phyloP scores from a whole-genome alignment of 257 asterid genomes.

The Vinca minor region DNA sequence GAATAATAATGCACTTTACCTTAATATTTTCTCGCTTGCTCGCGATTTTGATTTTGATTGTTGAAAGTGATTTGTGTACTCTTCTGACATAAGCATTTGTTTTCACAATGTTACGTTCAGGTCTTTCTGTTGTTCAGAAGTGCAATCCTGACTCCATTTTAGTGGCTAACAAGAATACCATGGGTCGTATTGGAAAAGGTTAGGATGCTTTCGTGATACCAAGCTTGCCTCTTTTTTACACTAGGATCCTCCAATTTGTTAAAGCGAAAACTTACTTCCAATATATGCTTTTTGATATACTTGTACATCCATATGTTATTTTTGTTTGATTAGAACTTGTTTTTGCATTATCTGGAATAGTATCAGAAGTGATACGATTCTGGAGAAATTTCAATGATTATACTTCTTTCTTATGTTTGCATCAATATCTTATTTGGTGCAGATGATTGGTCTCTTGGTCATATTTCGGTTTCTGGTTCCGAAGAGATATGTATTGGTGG shows the following conservation, averaged over 20 bases:
- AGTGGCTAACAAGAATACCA: slow-evolving; percentile 73
- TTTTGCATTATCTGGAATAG: not conserved
- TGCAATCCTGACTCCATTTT: slow-evolving; percentile 70
- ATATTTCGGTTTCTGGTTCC: slow-evolving; percentile 55
- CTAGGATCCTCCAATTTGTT: not conserved
- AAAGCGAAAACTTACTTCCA: not conserved
- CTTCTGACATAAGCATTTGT: not conserved
- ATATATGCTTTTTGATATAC: not conserved
- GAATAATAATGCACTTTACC: too few species aligned
- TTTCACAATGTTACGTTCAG: slow-evolving; percentile 28
- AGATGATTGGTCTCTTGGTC: slow-evolving; percentile 81
- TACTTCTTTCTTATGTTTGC: slow-evolving; percentile 8
- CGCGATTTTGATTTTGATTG: not conserved
- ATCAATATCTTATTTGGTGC: slow-evolving; percentile 22
- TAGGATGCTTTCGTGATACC: not conserved
- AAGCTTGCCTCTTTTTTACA: not conserved
- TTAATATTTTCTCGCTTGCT: not conserved
- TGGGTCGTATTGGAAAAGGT: slow-evolving; percentile 67
- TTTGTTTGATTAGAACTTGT: not conserved
- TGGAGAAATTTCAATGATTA: not conserved
- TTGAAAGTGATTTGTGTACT: slow-evolving; percentile 8
- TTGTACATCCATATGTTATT: not conserved
- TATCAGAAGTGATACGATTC: not conserved
- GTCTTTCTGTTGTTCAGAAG: slow-evolving; percentile 87
- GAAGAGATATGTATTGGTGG: slow-evolving; percentile 86